Evolutionary conservation across 139 green algal genomes (phyloP).

Genomic region (Trebouxia sp.): DNA sequence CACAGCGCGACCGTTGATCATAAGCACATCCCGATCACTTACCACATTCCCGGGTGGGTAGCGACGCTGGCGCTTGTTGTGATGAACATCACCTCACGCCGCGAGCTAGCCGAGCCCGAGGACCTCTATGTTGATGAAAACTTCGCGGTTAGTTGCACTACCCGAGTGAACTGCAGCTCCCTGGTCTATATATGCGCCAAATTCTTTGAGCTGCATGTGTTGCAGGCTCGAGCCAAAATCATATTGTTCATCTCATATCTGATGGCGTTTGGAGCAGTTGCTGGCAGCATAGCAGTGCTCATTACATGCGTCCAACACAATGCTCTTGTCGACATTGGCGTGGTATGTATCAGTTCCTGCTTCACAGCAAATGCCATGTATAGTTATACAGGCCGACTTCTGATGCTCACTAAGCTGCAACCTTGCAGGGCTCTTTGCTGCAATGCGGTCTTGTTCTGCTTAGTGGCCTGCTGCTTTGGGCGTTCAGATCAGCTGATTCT

Average conservation of each 20-base stretch:
- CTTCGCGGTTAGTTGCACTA: background rate
- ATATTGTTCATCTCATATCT: conserved; percentile 5
- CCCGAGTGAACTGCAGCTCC: too few relatives aligned
- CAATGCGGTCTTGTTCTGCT: background rate
- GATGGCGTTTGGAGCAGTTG: conserved; percentile 14
- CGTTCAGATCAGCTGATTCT: background rate
- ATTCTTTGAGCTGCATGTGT: background rate
- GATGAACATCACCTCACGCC: conserved; percentile 14
- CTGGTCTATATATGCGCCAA: too few relatives aligned
- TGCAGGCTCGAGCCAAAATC: background rate
- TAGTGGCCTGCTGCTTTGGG: background rate
- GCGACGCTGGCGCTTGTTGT: conserved; percentile 11
- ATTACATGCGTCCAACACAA: conserved; percentile 12
- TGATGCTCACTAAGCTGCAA: too few relatives aligned
- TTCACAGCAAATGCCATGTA: background rate
- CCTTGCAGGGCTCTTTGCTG: background rate
- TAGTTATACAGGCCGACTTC: too few relatives aligned
- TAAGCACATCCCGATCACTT: background rate
- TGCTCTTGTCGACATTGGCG: background rate
- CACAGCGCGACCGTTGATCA: conserved; percentile 4
- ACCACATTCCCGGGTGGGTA: conserved; percentile 9
- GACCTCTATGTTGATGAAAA: background rate
- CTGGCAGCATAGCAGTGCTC: conserved; percentile 5
- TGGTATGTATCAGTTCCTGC: background rate
- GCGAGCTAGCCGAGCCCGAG: background rate